These are phyloP conservation scores for Collybia mongolica DNA, from an alignment of 768 basidiomycete species.

Conservation along the genomic window DNA sequence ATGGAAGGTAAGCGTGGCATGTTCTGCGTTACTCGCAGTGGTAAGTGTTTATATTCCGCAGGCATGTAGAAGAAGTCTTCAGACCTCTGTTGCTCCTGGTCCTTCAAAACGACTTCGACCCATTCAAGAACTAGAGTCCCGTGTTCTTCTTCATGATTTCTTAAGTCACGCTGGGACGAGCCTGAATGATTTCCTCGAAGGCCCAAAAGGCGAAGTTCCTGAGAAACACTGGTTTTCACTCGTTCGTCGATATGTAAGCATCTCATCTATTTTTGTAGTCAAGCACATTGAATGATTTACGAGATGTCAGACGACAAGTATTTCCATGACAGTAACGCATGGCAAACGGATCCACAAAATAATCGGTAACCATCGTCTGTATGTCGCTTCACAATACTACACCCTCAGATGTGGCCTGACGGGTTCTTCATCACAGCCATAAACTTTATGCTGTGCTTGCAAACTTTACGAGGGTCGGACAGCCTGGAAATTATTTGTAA, in stretches of 20 bases:
- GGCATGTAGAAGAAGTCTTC: slow-evolving; percentile 20
- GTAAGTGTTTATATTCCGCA: neutral
- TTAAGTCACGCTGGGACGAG: slow-evolving; percentile 16
- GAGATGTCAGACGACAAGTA: slow-evolving; percentile 17
- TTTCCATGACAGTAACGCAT: slow-evolving; percentile 21
- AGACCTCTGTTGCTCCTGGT: slow-evolving; percentile 20
- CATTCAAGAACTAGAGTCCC: slow-evolving; percentile 24
- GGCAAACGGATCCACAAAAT: slow-evolving; percentile 21
- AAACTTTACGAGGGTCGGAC: slow-evolving; percentile 19
- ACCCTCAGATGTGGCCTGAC: neutral
- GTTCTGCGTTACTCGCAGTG: neutral
- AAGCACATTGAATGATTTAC: neutral
- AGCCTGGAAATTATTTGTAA: slow-evolving; percentile 25
- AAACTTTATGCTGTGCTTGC: slow-evolving; percentile 23
- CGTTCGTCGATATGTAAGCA: slow-evolving; percentile 24
- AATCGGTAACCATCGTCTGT: slow-evolving; percentile 17
- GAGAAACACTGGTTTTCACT: slow-evolving; percentile 27
- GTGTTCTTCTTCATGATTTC: slow-evolving; percentile 21
- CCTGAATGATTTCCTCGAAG: slow-evolving; percentile 13
- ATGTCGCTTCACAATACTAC: neutral
- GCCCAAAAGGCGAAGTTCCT: slow-evolving; percentile 19
- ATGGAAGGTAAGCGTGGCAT: slow-evolving; percentile 21
- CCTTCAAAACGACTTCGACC: slow-evolving; percentile 21
- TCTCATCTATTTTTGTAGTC: neutral
- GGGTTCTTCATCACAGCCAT: slow-evolving; percentile 9